Evolutionary conservation across 805 yeast genomes (phyloP).

Genomic region (Suhomyces vadensis): DNA sequence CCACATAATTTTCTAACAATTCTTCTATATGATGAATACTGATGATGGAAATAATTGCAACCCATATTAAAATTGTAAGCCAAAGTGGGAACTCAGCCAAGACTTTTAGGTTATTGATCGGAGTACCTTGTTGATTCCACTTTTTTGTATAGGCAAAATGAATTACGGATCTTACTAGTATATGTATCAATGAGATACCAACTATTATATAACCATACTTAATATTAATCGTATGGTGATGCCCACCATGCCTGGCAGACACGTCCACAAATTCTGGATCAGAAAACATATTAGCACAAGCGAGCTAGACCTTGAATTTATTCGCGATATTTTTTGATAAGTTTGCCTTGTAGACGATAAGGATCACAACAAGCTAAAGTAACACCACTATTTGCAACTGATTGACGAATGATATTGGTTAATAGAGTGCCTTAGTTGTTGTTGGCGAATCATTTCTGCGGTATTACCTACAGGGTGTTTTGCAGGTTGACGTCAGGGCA

Average conservation of each 20-base stretch:
- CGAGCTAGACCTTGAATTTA: not conserved
- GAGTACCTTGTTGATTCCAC: slow-evolving; percentile 39
- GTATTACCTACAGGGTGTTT: not conserved
- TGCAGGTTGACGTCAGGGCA: not conserved
- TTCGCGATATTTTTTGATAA: not conserved
- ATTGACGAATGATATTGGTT: too few relatives aligned
- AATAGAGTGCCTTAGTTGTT: not conserved
- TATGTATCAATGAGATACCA: slow-evolving; percentile 41
- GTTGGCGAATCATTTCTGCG: not conserved
- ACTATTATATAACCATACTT: slow-evolving; percentile 60
- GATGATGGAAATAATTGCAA: slow-evolving; percentile 27
- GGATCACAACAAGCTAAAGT: not conserved
- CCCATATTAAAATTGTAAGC: slow-evolving; percentile 37
- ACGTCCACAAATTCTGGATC: not conserved
- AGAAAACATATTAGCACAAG: not conserved
- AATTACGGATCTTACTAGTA: slow-evolving; percentile 33
- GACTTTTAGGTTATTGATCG: not conserved
- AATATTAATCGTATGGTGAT: slow-evolving; percentile 55
- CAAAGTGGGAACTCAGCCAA: slow-evolving; percentile 28
- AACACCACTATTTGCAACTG: too few relatives aligned
- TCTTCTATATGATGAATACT: slow-evolving; percentile 34
- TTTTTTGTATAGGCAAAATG: slow-evolving; percentile 31
- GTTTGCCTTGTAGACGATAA: not conserved
- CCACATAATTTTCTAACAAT: slow-evolving; percentile 31
- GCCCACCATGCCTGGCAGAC: slow-evolving; percentile 46